Percentiles rank a stretch among this genome's conserved stretches.
These are phyloP conservation scores for Septoria linicola DNA, from an alignment of 2,329 filamentous ascomycete genomes.

Conservation along the genomic window DNA sequence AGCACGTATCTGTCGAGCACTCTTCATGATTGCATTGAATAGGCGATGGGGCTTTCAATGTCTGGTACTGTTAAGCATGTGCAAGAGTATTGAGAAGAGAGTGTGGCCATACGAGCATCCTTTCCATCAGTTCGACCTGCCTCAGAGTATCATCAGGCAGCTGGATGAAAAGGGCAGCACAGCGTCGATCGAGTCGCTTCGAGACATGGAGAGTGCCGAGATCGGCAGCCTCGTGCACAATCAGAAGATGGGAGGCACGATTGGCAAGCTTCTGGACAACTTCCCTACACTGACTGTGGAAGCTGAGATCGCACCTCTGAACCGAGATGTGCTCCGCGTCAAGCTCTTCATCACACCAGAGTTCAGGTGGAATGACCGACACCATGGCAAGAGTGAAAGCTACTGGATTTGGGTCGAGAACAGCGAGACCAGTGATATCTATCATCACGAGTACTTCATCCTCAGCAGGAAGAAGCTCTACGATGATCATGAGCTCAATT, in stretches of 20 bases:
- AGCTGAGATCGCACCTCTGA: slow-evolving; percentile 90
- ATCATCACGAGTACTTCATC: slow-evolving; percentile 96
- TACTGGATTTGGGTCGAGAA: slow-evolving; percentile 99
- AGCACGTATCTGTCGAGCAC: slow-evolving; percentile 84
- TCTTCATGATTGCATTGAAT: slow-evolving; percentile 98
- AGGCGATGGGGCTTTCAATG: slow-evolving; percentile 95
- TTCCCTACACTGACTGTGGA: slow-evolving; percentile 92
- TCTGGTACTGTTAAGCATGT: slow-evolving; percentile 81
- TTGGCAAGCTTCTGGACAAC: slow-evolving; percentile 78
- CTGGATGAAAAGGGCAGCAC: slow-evolving; percentile 76
- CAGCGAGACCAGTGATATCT: slow-evolving; percentile 95
- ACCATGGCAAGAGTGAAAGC: slow-evolving; percentile 91
- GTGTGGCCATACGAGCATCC: slow-evolving; percentile 96
- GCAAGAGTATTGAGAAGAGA: slow-evolving; percentile 95
- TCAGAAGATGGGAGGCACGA: slow-evolving; percentile 76
- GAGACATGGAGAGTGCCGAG: slow-evolving; percentile 90
- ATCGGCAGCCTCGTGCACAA: slow-evolving; percentile 92
- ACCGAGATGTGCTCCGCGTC: slow-evolving; percentile 91
- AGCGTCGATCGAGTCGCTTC: slow-evolving; percentile 74
- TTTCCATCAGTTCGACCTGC: slow-evolving; percentile 89
- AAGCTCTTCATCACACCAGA: slow-evolving; percentile 82
- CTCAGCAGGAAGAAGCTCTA: slow-evolving; percentile 84
- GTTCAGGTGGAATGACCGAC: slow-evolving; percentile 89
- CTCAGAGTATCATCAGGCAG: slow-evolving; percentile 77
- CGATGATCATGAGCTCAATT: slow-evolving; percentile 96